Evolutionary conservation across 768 basidiomycete species (phyloP), one percentile per base, ranked within the genome.

Genomic region (Pulveroboletus frians): DNA sequence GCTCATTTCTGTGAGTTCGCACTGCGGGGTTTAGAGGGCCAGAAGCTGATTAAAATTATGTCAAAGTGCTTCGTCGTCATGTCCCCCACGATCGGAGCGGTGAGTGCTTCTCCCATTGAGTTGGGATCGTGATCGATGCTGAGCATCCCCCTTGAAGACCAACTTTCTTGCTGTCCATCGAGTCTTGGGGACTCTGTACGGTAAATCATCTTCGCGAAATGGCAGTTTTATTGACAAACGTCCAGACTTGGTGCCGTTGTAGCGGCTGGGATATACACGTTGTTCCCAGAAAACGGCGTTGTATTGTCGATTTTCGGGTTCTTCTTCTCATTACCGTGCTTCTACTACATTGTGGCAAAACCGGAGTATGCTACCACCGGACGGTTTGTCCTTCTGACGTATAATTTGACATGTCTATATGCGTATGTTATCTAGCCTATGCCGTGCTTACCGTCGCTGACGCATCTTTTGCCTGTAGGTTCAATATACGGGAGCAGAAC

Each of bases 251-350:
- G 93, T 8, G 94, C 94, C 1, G 68, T 73, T 2, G 79, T 85
- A 0, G 93, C 94, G 4, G 81, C 85, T 13, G 71, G 69, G 1
- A 73, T 88, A 6, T 96, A 88, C 68, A 73, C 80, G 0, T 56
- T 85, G 10, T 91, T 92, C 62, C 85, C 88, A 1, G 83, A 90
- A 32, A 78, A 92, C 43, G 76, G 89, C 0, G 64, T 83, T 29
- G 70, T 85, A 3, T 76, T 99, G 7, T 80, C 92, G 1, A 67
- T 88, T 30, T 86, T 92, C 53, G 95, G 96, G 0, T 89, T 92
- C 64, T 71, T 92, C 55, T 92, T 88, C 62, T 92, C 92, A 0
- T 72, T 96, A 8, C 96, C 95, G 15, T 97, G 95, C 66, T 98
- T 95, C 71, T 93, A 89, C 68, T 85, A 83, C 61, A 87, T 93